phyloP scores from a whole-genome alignment of 208 protist genomes.

The Wallacemonas sp. region DNA sequence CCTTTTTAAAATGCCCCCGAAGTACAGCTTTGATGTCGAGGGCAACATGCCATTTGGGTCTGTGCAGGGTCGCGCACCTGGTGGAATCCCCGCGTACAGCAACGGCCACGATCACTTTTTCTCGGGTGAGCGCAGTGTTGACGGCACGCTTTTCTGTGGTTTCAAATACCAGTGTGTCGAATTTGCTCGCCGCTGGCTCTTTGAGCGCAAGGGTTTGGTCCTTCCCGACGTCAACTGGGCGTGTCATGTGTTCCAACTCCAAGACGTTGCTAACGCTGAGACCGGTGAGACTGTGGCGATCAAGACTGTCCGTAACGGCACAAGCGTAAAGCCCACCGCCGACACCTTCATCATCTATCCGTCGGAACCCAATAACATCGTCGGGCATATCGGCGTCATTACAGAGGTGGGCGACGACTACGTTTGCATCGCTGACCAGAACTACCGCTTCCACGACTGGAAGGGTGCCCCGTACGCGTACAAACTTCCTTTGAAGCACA shows the following conservation, averaged over 20 bases:
- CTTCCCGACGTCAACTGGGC: conserved; percentile 85
- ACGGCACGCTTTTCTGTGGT: conserved; percentile 75
- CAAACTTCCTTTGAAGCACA: conserved; percentile 51
- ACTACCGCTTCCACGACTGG: conserved; percentile 88
- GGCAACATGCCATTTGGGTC: conserved; percentile 63
- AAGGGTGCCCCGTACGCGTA: conserved; percentile 43
- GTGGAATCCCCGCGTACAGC: conserved; percentile 85
- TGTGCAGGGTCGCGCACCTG: conserved; percentile 74
- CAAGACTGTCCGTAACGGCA: conserved; percentile 56
- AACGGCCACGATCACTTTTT: conserved; percentile 89
- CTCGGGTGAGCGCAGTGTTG: conserved; percentile 81
- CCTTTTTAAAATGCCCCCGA: conserved; percentile 3
- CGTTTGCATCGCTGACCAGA: conserved; percentile 85
- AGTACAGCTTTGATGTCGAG: conserved; percentile 31
- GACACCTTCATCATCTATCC: conserved; percentile 83
- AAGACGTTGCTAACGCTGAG: conserved; percentile 56
- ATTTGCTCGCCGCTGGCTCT: conserved; percentile 86
- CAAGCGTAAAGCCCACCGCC: conserved; percentile 52
- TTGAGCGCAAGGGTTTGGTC: conserved; percentile 74
- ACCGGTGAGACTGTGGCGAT: conserved; percentile 56
- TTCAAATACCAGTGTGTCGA: conserved; percentile 92
- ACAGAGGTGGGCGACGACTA: conserved; percentile 86
- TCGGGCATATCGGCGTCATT: conserved; percentile 83
- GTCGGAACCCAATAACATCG: conserved; percentile 37
- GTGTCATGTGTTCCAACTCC: conserved; percentile 75